Base-by-base conservation (phyloP, 495 filamentous ascomycete genomes). In the Penicillium canariense region DNA sequence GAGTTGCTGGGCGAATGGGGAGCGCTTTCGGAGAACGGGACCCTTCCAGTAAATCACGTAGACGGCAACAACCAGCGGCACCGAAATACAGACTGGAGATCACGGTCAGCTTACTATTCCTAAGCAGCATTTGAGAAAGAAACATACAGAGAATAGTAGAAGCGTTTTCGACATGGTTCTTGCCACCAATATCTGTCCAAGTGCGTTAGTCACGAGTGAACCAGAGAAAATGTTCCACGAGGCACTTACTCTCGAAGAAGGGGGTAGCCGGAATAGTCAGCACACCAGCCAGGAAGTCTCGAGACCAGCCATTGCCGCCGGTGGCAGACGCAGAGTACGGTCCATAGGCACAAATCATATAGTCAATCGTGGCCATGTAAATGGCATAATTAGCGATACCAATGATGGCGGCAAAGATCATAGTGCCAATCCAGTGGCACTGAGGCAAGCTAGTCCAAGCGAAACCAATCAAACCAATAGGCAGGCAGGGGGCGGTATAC, bases 261-360 rank as follows among this genome's bases (percentile, higher is more conserved):
- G 87, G 89, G 0, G 84, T 88, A 0, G 89, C 88, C 1, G 82
- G 84, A 32, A 89, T 77, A 10, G 89, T 90, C 27, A 90, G 75
- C 7, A 90, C 78, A 75, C 90, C 90, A 49, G 90, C 90, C 10
- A 95, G 72, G 72, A 95, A 88, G 67, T 95, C 90, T 58, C 90
- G 81, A 44, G 89, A 76, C 80, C 79, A 87, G 53, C 84, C 86
- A 59, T 89, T 89, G 38, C 86, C 86, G 52, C 86, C 86, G 7
- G 86, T 89, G 0, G 86, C 86, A 6, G 84, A 87, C 5, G 86
- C 84, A 4, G 85, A 86, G 71, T 88, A 89, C 0, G 84, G 84
- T 1, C 86, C 86, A 53, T 89, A 89, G 20, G 84, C 81, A 59
- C 77, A 79, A 52, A 89, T 82, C 79, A 88, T 87, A 68, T 89